These are phyloP conservation scores for Diaporthe vaccinii DNA, from an alignment of 2,329 filamentous ascomycete species.

Conservation along the genomic window DNA sequence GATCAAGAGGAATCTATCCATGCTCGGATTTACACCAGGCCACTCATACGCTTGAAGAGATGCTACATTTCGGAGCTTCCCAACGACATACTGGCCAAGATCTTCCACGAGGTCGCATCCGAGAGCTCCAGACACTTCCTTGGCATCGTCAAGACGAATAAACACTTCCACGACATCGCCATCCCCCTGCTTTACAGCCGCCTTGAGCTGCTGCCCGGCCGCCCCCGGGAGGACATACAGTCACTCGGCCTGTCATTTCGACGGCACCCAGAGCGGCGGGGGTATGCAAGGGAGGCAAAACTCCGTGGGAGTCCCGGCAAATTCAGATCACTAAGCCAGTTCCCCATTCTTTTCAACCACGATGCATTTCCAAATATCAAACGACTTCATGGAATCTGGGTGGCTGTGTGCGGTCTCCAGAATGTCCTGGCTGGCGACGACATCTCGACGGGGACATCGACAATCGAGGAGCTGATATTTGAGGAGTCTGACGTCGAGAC, in stretches of 20 bases:
- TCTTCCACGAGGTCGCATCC: neutral
- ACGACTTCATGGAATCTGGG: neutral
- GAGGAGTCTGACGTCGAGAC: neutral
- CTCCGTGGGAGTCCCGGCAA: neutral
- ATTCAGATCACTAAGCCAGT: neutral
- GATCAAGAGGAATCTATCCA: constrained; percentile 14
- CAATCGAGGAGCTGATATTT: constrained; percentile 11
- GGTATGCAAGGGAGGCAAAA: neutral
- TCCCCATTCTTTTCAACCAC: neutral
- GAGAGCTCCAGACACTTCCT: constrained; percentile 1
- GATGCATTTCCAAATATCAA: constrained; percentile 4
- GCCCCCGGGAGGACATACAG: constrained; percentile 11
- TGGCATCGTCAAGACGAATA: neutral
- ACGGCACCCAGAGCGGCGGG: constrained; percentile 6
- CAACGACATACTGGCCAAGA: constrained; percentile 1
- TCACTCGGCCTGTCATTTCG: constrained; percentile 19
- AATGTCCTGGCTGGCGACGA: neutral
- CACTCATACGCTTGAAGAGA: neutral
- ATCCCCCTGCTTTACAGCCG: constrained; percentile 4
- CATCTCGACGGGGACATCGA: neutral
- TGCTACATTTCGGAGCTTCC: neutral
- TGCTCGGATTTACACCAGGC: neutral
- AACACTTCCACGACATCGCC: neutral
- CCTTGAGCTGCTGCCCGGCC: constrained; percentile 4
- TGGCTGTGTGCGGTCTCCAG: neutral